Evolutionary conservation across 345 rosid genomes (phyloP).

Genomic region (Carallia brachiata): DNA sequence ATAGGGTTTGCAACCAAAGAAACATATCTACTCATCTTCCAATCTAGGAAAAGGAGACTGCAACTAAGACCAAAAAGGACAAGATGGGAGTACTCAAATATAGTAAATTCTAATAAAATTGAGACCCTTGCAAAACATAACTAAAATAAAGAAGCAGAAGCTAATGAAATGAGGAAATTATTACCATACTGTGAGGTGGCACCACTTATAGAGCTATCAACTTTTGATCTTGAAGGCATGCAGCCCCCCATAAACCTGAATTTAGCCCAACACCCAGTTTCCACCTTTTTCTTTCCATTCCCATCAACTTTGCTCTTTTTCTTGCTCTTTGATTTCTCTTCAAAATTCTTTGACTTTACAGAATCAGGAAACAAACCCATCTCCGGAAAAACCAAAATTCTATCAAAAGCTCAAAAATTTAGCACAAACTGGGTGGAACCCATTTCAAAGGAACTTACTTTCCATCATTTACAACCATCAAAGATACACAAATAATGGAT

Average conservation of each 20-base stretch:
- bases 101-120: not conserved
- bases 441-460: slow-evolving; percentile 19
- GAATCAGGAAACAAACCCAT: slow-evolving; percentile 27
- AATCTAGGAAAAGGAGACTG: not conserved
- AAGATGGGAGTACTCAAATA: not conserved
- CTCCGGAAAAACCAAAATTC: slow-evolving; percentile 1
- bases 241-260: slow-evolving; percentile 20
- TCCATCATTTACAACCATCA: slow-evolving; percentile 5
- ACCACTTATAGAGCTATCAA: slow-evolving; percentile 27
- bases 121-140: not conserved
- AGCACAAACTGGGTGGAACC: slow-evolving; percentile 2
- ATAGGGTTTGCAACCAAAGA: not conserved
- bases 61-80: not conserved
- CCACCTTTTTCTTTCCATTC: slow-evolving; percentile 10
- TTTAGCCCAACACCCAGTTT: slow-evolving; percentile 29
- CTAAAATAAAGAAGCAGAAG: not conserved
- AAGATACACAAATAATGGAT: slow-evolving; percentile 1
- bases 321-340: slow-evolving; percentile 23
- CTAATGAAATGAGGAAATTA: not conserved
- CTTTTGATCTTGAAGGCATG: slow-evolving; percentile 34
- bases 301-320: slow-evolving; percentile 18
- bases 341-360: slow-evolving; percentile 16
- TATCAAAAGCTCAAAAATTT: slow-evolving; percentile 14
- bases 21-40: not conserved
- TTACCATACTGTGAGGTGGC: slow-evolving; percentile 25